Base-by-base conservation (phyloP, 352 stramenopile species). In the Globisporangium heterothallicum region DNA sequence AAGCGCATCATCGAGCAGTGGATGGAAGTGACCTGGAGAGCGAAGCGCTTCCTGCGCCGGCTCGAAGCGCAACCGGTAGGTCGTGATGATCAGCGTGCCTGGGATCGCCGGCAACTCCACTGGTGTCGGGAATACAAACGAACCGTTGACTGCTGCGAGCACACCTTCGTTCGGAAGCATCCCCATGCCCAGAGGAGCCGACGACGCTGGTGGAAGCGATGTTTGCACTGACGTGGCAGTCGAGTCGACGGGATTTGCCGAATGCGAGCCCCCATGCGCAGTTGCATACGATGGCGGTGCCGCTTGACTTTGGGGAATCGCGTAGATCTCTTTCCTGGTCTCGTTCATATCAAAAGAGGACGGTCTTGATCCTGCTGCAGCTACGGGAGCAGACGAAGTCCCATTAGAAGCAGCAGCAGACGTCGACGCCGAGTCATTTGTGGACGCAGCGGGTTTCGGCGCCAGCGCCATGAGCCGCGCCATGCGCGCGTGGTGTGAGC, bases 401-500 rank as follows among this genome's bases (percentile, higher is more conserved):
- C 32, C 12, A 38, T 38, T 2, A 26, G 22, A n/a, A 29, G 12
- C 40, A 25, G 21, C 1, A 34, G 35, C 13, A 29, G 56, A 36
- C 12, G 48, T 21, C 9, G 61, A 58, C 18, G 51, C 25, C 12
- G 41, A 19, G 8, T 53, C 22, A 12, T 21, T 5, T 13, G 2
- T 43, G 1, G 63, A 1, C 13, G 63, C 26, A n/a, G 70, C n/a
- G 0, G 64, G 29, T 58, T 88, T 90, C 29, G 83, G 79, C 5
- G 78, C 84, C 13, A 94, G 61, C 30, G 80, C 79, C 76, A 94
- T 84, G 42, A 92, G 63, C 22, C 84, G 78, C 34, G 79, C 74
- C 65, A 94, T 86, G 9, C 84, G 78, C 49, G 74, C 71, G 59
- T 94, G 84, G 54, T 94, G 84, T 34, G 78, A 68, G 56, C 84